Conservation (phyloP, 1,139 yeast species). For the Hyphopichia fennica region DNA sequence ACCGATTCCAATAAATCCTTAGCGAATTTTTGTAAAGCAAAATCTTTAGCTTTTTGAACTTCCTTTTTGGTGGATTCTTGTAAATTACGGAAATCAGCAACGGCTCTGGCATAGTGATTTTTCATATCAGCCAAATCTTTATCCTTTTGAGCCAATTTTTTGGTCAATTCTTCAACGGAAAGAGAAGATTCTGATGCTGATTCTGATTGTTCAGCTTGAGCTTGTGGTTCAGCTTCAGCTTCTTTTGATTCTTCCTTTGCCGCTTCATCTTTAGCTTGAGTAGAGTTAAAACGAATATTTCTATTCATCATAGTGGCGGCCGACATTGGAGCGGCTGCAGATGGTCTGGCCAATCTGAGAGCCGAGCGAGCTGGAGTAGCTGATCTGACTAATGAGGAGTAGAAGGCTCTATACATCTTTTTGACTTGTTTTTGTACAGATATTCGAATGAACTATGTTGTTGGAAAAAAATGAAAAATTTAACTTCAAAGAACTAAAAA, state of each 20-base stretch:
- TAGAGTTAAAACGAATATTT: conserved; percentile 7
- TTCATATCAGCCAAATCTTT: conserved; percentile 81
- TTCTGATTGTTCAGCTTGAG: conserved; percentile 16
- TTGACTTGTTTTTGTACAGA: too few species aligned
- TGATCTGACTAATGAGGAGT: conserved; percentile 2
- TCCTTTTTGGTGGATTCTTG: conserved; percentile 91
- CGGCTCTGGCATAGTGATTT: conserved; percentile 78
- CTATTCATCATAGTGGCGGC: not conserved
- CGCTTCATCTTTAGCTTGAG: conserved; percentile 11
- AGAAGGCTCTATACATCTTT: conserved; percentile 3
- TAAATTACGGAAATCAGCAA: conserved; percentile 91
- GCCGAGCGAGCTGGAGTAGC: conserved; percentile 4
- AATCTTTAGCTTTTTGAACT: conserved; percentile 82
- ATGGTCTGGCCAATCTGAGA: conserved; percentile 3
- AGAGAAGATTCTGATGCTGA: conserved; percentile 7
- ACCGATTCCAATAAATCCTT: conserved; percentile 86
- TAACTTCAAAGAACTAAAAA: too few species aligned
- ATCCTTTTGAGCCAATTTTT: conserved; percentile 64
- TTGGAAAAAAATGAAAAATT: too few species aligned
- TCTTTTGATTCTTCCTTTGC: conserved; percentile 6
- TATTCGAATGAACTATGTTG: too few species aligned
- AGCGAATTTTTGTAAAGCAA: conserved; percentile 91
- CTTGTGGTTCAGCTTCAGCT: conserved; percentile 14
- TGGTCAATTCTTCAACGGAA: conserved; percentile 42
- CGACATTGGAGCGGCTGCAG: not conserved